phyloP scores from a whole-genome alignment of 208 protist genomes.

The Leishmania arabica region DNA sequence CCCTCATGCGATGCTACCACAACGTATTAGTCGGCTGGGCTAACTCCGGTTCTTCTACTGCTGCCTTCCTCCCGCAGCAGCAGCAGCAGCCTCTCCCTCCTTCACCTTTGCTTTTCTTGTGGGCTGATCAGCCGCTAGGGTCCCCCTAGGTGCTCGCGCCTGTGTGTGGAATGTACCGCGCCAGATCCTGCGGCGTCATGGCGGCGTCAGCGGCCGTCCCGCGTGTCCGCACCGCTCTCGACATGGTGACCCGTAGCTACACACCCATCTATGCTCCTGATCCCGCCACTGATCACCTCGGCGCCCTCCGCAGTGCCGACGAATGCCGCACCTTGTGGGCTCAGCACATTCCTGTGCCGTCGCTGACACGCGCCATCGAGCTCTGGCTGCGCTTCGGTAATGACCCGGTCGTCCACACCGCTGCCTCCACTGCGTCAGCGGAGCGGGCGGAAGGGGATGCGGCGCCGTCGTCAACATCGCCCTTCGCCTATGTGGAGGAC shows the following conservation, averaged over 20 bases:
- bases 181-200: slow-evolving; percentile 4
- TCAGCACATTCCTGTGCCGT: slow-evolving; percentile 41
- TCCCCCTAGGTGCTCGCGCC: neutral
- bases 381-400: slow-evolving; percentile 89
- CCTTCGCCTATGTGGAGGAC: slow-evolving; percentile 85
- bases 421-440: slow-evolving; percentile 8
- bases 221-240: neutral
- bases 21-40: neutral
- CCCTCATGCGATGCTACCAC: neutral
- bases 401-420: slow-evolving; percentile 81
- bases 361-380: slow-evolving; percentile 41
- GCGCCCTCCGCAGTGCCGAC: slow-evolving; percentile 45
- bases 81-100: neutral
- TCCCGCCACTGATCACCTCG: slow-evolving; percentile 43
- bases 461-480: slow-evolving; percentile 33
- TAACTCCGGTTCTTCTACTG: neutral
- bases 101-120: neutral
- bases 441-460: neutral
- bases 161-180: slow-evolving; percentile 11
- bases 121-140: neutral
- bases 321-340: slow-evolving; percentile 71
- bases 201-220: slow-evolving; percentile 3
- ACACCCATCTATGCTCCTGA: slow-evolving; percentile 78
- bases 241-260: slow-evolving; percentile 43
- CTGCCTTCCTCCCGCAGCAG: neutral